Percentiles rank a stretch among this genome's conserved stretches.
phyloP scores from a whole-genome alignment of 1,284 basidiomycete species.

The Cryptococcus amylolentus region DNA sequence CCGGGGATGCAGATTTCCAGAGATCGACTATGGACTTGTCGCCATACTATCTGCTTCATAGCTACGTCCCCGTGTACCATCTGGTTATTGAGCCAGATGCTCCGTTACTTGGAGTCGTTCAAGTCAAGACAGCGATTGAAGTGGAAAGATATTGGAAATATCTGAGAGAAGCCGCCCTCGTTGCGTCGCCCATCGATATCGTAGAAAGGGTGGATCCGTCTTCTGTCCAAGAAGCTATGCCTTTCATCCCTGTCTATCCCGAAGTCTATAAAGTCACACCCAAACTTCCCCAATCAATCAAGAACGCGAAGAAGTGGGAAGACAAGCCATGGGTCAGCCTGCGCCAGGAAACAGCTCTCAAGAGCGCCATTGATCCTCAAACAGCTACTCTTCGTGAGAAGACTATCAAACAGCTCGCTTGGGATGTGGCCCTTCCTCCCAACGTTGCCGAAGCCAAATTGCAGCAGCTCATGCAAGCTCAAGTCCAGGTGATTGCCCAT shows the following conservation, averaged over 20 bases:
- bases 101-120: constrained; percentile 28
- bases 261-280: neutral
- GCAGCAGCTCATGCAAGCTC: constrained; percentile 3
- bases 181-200: neutral
- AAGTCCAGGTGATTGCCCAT: constrained; percentile 5
- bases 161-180: constrained; percentile 16
- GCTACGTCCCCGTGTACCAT: constrained; percentile 39
- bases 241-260: neutral
- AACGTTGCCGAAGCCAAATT: constrained; percentile 20
- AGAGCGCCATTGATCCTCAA: constrained; percentile 19
- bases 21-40: constrained; percentile 4
- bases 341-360: constrained; percentile 29
- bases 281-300: constrained; percentile 6
- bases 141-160: constrained; percentile 23
- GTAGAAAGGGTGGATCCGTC: neutral
- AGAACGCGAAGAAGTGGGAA: constrained; percentile 26
- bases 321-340: constrained; percentile 19
- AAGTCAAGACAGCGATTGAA: constrained; percentile 17
- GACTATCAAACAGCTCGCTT: constrained; percentile 28
- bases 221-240: neutral
- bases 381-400: constrained; percentile 5
- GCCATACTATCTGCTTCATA: constrained; percentile 35
- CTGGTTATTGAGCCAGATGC: constrained; percentile 19
- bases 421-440: constrained; percentile 28
- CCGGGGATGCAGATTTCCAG: constrained; percentile 7